Evolutionary conservation across 495 filamentous ascomycete genomes (phyloP).

Genomic region (Penicillium soppii): DNA sequence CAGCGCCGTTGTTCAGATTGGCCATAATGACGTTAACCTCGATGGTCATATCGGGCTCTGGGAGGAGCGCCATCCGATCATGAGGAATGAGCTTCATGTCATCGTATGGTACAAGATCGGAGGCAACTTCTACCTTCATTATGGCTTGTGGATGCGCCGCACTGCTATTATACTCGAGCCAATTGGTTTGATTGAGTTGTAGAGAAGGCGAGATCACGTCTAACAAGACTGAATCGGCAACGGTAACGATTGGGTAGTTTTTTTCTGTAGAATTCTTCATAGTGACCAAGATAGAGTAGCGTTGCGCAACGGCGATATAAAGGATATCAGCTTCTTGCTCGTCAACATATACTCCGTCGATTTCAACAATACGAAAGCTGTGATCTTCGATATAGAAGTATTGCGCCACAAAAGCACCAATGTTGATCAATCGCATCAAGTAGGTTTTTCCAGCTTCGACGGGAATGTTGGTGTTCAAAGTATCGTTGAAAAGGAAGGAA

Average conservation of each 20-base stretch:
- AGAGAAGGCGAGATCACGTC: slow-evolving; percentile 28
- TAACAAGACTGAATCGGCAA: slow-evolving; percentile 32
- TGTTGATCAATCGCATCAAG: slow-evolving; percentile 73
- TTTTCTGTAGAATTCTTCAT: slow-evolving; percentile 59
- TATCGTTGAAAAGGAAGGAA: slow-evolving; percentile 58
- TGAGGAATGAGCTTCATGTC: slow-evolving; percentile 50
- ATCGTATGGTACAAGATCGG: slow-evolving; percentile 46
- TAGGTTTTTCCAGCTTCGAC: slow-evolving; percentile 77
- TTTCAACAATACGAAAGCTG: slow-evolving; percentile 58
- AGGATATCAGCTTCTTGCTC: slow-evolving; percentile 57
- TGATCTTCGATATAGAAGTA: slow-evolving; percentile 80
- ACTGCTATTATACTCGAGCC: slow-evolving; percentile 67
- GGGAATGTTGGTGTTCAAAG: slow-evolving; percentile 50
- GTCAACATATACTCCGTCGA: slow-evolving; percentile 56
- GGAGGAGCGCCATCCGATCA: slow-evolving; percentile 15
- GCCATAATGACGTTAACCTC: slow-evolving; percentile 43
- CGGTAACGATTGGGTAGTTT: slow-evolving; percentile 64
- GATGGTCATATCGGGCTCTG: slow-evolving; percentile 29
- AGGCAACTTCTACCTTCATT: slow-evolving; percentile 45
- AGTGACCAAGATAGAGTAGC: slow-evolving; percentile 69
- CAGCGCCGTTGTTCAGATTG: slow-evolving; percentile 38
- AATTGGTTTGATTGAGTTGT: slow-evolving; percentile 73
- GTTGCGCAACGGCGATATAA: slow-evolving; percentile 68
- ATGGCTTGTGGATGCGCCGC: slow-evolving; percentile 54
- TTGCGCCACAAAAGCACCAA: slow-evolving; percentile 70